A percentile compares a stretch with the other conserved stretches of the same genome.
These are phyloP conservation scores for Ganoderma multipileum DNA, from an alignment of 1,284 basidiomycete species.

Conservation along the genomic window DNA sequence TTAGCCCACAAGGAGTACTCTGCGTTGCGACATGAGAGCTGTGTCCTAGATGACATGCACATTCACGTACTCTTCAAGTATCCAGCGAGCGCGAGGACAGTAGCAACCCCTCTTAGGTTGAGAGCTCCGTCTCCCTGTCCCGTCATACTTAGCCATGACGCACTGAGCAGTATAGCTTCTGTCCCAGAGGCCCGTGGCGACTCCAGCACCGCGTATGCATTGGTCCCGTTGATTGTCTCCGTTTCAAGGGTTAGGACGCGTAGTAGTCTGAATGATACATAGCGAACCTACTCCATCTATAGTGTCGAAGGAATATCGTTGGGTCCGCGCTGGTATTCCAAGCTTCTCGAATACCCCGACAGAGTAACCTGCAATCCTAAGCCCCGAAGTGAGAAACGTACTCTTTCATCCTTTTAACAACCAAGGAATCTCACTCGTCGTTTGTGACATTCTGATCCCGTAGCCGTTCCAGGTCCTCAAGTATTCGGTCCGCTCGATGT, in stretches of 20 bases:
- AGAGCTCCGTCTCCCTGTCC: conserved; percentile 62
- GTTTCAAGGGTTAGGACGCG: conserved; percentile 23
- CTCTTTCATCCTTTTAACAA: neutral
- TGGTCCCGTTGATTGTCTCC: conserved; percentile 65
- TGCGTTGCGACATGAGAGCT: conserved; percentile 41
- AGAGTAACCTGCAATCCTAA: conserved; percentile 59
- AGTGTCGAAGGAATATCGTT: conserved; percentile 68
- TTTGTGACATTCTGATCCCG: conserved; percentile 69
- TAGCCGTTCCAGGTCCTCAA: conserved; percentile 72
- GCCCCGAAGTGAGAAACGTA: neutral
- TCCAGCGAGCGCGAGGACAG: conserved; percentile 80
- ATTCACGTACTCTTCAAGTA: conserved; percentile 79
- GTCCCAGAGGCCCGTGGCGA: conserved; percentile 89
- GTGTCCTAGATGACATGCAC: neutral
- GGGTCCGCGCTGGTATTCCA: conserved; percentile 73
- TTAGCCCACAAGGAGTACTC: conserved; percentile 94
- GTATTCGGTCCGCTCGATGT: conserved; percentile 79
- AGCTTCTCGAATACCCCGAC: conserved; percentile 66
- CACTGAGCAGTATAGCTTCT: conserved; percentile 90
- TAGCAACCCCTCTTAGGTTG: conserved; percentile 90
- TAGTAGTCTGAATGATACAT: neutral
- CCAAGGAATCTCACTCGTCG: conserved; percentile 63
- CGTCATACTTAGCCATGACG: conserved; percentile 83
- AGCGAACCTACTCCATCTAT: conserved; percentile 50
- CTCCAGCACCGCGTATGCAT: conserved; percentile 83